A percentile compares a stretch with the other conserved stretches of the same genome.
Evolutionary conservation across 169 alveolate genomes (phyloP).

Genomic region (Eimeria maxima): DNA sequence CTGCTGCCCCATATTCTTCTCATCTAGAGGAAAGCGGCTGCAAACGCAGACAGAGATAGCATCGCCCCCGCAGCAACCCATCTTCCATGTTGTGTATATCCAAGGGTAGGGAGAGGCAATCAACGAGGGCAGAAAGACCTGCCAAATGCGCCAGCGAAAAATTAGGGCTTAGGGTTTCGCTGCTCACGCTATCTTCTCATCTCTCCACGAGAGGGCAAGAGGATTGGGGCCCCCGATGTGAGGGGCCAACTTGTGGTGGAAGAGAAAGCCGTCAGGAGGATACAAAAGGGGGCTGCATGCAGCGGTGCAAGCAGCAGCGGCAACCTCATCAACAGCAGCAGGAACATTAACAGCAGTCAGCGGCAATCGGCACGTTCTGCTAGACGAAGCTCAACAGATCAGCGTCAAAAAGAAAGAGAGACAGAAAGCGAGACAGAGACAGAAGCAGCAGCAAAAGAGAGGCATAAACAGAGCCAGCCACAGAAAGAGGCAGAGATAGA

Average conservation of each 20-base stretch:
- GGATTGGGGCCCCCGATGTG: conserved; percentile 47
- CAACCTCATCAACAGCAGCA: neutral
- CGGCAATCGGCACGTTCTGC: neutral
- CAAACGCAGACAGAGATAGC: neutral
- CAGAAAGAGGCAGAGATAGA: neutral
- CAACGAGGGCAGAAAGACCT: no score
- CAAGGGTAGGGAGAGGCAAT: neutral
- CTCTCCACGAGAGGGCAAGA: conserved; percentile 15
- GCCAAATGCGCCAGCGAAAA: no score
- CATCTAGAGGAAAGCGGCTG: conserved; percentile 57
- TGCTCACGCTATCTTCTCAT: conserved; percentile 19
- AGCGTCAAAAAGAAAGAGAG: neutral
- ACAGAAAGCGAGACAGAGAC: conserved; percentile 15
- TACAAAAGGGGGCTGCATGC: conserved; percentile 53
- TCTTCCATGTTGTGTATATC: neutral
- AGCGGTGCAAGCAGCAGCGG: neutral
- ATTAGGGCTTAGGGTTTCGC: neutral
- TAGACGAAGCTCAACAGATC: neutral
- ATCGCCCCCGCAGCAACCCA: neutral
- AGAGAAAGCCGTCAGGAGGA: conserved; percentile 53
- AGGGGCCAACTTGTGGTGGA: conserved; percentile 46
- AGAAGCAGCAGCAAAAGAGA: neutral
- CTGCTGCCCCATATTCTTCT: conserved; percentile 21
- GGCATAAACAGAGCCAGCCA: neutral
- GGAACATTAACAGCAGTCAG: conserved; percentile 16